Conservation (phyloP, 257 asterid genomes). For the Solanum virginianum region DNA sequence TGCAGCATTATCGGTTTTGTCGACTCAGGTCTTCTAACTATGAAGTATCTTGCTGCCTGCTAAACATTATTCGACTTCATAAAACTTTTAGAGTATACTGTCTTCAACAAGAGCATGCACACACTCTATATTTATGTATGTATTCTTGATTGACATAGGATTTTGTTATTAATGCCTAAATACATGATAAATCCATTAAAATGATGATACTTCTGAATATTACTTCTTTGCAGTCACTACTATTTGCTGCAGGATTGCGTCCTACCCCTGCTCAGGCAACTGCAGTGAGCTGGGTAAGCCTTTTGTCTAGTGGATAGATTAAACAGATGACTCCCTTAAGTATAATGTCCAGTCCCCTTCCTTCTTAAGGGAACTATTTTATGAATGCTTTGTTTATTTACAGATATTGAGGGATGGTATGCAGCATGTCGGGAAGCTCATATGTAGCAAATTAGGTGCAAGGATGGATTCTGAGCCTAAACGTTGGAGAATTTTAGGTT, state of each 20-base stretch:
- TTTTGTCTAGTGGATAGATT: background rate
- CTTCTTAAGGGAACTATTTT: background rate
- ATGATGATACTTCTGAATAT: conserved; percentile 19
- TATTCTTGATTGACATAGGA: background rate
- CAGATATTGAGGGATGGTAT: conserved; percentile 94
- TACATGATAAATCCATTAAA: background rate
- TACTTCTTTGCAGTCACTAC: conserved; percentile 77
- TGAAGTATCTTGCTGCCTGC: background rate
- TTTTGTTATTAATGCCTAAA: background rate
- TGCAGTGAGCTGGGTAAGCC: conserved; percentile 93
- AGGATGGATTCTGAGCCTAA: conserved; percentile 99
- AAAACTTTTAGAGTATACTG: background rate
- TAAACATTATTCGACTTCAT: background rate
- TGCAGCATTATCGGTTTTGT: conserved; percentile 81
- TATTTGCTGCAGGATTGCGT: conserved; percentile 97
- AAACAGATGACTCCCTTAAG: background rate
- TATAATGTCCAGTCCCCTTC: background rate
- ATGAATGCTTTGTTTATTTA: conserved; percentile 4
- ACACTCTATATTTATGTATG: background rate
- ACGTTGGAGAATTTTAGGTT: conserved; percentile 90
- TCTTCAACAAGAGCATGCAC: background rate
- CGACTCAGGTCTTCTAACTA: conserved; percentile 76
- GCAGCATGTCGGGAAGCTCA: conserved; percentile 92
- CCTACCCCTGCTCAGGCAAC: conserved; percentile 99
- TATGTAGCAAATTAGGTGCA: conserved; percentile 93